These are phyloP conservation scores for Aotearoamyces nothofagi DNA, from an alignment of 2,329 filamentous ascomycete genomes.

Conservation along the genomic window DNA sequence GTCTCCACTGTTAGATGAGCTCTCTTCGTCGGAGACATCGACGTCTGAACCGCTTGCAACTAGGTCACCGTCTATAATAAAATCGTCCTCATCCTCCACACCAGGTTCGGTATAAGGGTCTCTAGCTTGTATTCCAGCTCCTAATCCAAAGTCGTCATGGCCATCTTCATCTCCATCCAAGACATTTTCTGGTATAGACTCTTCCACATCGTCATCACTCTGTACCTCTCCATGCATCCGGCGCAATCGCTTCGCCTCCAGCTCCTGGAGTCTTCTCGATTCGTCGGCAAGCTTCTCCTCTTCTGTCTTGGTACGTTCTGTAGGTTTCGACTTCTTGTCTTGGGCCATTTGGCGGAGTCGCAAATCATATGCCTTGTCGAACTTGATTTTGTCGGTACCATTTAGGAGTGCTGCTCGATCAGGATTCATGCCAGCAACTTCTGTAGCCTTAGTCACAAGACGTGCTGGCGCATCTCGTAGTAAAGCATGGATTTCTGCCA, in stretches of 20 bases:
- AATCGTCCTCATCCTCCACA: slow-evolving; percentile 90
- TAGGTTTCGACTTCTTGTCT: slow-evolving; percentile 73
- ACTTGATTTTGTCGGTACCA: slow-evolving; percentile 45
- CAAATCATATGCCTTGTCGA: slow-evolving; percentile 80
- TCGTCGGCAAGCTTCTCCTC: slow-evolving; percentile 73
- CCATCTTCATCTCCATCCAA: slow-evolving; percentile 24
- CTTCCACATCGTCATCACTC: slow-evolving; percentile 48
- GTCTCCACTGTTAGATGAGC: slow-evolving; percentile 23
- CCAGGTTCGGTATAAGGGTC: slow-evolving; percentile 38
- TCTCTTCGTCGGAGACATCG: slow-evolving; percentile 37
- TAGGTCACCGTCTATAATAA: slow-evolving; percentile 77
- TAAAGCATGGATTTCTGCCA: slow-evolving; percentile 61
- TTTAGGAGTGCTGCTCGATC: slow-evolving; percentile 45
- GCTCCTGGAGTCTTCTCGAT: slow-evolving; percentile 57
- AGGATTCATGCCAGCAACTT: slow-evolving; percentile 38
- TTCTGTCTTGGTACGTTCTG: slow-evolving; percentile 79
- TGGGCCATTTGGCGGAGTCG: slow-evolving; percentile 68
- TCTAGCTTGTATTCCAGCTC: slow-evolving; percentile 38
- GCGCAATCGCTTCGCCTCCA: slow-evolving; percentile 69
- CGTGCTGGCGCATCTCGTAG: slow-evolving; percentile 36
- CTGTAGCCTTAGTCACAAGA: slow-evolving; percentile 18
- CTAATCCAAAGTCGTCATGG: slow-evolving; percentile 44
- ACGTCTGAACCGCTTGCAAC: slow-evolving; percentile 66
- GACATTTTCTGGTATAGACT: slow-evolving; percentile 24
- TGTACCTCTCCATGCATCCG: slow-evolving; percentile 79